Evolutionary conservation across 2,329 filamentous ascomycete genomes (phyloP).

Genomic region (Trichothecium roseum): DNA sequence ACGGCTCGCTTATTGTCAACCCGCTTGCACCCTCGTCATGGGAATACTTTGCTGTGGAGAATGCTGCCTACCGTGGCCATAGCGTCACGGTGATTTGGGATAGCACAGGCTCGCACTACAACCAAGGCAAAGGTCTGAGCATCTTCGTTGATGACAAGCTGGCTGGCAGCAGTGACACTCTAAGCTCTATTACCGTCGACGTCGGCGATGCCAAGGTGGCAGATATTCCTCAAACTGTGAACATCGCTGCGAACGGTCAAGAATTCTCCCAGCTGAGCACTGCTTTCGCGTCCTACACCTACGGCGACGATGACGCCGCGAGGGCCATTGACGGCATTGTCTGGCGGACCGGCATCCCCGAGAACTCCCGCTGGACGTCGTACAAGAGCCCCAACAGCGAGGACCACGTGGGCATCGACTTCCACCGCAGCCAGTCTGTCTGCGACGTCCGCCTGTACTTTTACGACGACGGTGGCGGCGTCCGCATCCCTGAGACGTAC

Average conservation of each 20-base stretch:
- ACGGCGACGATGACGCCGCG: slow-evolving; percentile 19
- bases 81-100: slow-evolving; percentile 30
- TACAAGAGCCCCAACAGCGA: slow-evolving; percentile 19
- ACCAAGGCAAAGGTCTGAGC: slow-evolving; percentile 19
- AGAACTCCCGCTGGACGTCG: slow-evolving; percentile 28
- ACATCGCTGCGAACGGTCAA: slow-evolving; percentile 29
- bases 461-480: slow-evolving; percentile 20
- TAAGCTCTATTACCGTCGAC: no score
- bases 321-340: slow-evolving; percentile 30
- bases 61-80: slow-evolving; percentile 30
- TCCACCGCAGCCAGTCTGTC: slow-evolving; percentile 14
- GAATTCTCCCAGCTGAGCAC: slow-evolving; percentile 17
- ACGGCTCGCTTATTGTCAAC: slow-evolving; percentile 24
- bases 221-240: slow-evolving; percentile 11
- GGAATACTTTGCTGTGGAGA: slow-evolving; percentile 30
- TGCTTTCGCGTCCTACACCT: slow-evolving; percentile 20
- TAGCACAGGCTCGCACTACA: slow-evolving; percentile 24
- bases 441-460: slow-evolving; percentile 21
- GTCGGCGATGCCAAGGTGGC: no score
- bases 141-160: slow-evolving; percentile 23
- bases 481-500: slow-evolving; percentile 7
- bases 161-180: background rate
- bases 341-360: slow-evolving; percentile 25
- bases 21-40: slow-evolving; percentile 26
- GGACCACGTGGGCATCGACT: slow-evolving; percentile 12